phyloP scores from a whole-genome alignment of 2,329 filamentous ascomycete genomes.

The Cytospora piceae region DNA sequence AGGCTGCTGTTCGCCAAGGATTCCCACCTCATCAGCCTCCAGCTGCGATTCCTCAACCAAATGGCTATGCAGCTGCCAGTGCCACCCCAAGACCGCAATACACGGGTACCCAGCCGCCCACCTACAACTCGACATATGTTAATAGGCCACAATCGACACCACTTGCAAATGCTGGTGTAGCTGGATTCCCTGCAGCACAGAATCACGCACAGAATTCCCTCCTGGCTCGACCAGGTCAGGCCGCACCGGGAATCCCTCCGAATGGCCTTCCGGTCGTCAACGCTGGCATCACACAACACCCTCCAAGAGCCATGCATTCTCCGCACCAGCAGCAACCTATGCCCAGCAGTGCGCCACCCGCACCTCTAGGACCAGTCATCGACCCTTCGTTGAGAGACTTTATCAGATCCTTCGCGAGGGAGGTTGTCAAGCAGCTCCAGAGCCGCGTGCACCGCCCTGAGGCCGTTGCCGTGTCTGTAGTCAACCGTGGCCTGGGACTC shows the following conservation, averaged over 20 bases:
- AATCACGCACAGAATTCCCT: constrained; percentile 18
- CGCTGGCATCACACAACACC: constrained; percentile 13
- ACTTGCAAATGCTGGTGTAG: not conserved
- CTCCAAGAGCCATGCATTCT: constrained; percentile 9
- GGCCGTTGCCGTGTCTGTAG: constrained; percentile 55
- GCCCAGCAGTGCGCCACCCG: constrained; percentile 13
- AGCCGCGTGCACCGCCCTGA: constrained; percentile 49
- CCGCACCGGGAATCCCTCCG: constrained; percentile 2
- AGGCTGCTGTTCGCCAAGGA: constrained; percentile 14
- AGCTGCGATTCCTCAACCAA: constrained; percentile 9
- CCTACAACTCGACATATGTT: constrained; percentile 40
- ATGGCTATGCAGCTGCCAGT: constrained; percentile 8
- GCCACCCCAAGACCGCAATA: constrained; percentile 19
- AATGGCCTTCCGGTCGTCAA: not conserved
- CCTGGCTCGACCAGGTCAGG: constrained; percentile 15
- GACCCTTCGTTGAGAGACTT: constrained; percentile 48
- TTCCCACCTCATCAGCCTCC: constrained; percentile 20
- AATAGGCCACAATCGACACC: constrained; percentile 32
- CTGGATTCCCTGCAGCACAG: constrained; percentile 3
- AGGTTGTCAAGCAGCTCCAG: constrained; percentile 50
- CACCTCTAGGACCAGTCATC: constrained; percentile 42
- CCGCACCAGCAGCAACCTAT: constrained; percentile 12
- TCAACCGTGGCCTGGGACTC: constrained; percentile 56
- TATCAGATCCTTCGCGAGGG: constrained; percentile 51
- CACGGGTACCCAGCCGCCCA: constrained; percentile 32